phyloP scores from a whole-genome alignment of 805 yeast species.

The Candida alai region DNA sequence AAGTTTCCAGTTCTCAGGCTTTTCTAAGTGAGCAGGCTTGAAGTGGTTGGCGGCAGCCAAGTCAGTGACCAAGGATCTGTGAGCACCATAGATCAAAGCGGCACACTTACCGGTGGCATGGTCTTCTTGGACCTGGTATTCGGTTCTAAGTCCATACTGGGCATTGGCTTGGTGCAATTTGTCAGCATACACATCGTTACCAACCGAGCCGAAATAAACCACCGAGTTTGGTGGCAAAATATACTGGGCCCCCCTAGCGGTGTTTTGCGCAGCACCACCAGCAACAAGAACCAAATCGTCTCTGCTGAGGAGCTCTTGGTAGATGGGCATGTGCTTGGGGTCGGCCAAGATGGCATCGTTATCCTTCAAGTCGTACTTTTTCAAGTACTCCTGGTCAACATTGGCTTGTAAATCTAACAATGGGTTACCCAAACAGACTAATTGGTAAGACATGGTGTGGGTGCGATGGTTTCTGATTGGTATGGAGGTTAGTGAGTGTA shows the following conservation, averaged over 20 bases:
- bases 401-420: conserved; percentile 82
- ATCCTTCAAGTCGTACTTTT: conserved; percentile 78
- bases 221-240: conserved; percentile 77
- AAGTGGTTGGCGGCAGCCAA: conserved; percentile 98
- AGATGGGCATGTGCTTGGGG: conserved; percentile 82
- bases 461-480: too few relatives aligned
- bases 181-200: conserved; percentile 84
- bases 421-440: conserved; percentile 91
- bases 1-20: conserved; percentile 82
- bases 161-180: conserved; percentile 78
- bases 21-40: conserved; percentile 81
- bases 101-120: conserved; percentile 97
- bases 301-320: conserved; percentile 65
- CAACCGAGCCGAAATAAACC: conserved; percentile 94
- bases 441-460: conserved; percentile 60
- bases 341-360: conserved; percentile 92
- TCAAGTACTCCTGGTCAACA: conserved; percentile 63
- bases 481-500: not conserved
- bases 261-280: conserved; percentile 99
- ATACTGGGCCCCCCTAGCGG: conserved; percentile 98
- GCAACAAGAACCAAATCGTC: conserved; percentile 72
- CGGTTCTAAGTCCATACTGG: conserved; percentile 82
- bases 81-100: conserved; percentile 79
- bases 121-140: conserved; percentile 75
- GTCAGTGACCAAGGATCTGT: conserved; percentile 94